A percentile compares a stretch with the other conserved stretches of the same genome.
These are phyloP conservation scores for Wakefieldia striispora DNA, from an alignment of 768 basidiomycete species.

Conservation along the genomic window DNA sequence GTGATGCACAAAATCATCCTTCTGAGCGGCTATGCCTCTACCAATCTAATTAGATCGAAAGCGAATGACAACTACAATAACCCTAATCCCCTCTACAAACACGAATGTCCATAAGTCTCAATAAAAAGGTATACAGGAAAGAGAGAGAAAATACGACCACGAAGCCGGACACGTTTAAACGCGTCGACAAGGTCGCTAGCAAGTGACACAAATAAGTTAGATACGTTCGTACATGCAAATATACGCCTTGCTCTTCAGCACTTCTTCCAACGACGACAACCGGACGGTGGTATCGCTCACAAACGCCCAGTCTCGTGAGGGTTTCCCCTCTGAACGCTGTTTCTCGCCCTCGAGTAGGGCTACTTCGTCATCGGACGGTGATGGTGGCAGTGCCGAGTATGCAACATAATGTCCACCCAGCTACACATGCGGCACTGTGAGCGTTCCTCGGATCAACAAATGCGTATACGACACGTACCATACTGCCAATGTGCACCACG, in stretches of 20 bases:
- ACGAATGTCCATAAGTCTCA: no score
- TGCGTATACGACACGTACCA: constrained; percentile 49
- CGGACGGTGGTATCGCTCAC: constrained; percentile 90
- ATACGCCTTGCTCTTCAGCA: constrained; percentile 88
- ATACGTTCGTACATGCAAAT: constrained; percentile 89
- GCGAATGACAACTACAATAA: neutral
- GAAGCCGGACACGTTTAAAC: neutral
- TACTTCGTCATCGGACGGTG: constrained; percentile 17
- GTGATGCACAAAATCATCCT: neutral
- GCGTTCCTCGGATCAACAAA: neutral
- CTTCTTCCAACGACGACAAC: constrained; percentile 79
- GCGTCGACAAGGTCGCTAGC: neutral
- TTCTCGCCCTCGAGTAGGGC: constrained; percentile 11
- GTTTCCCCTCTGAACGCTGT: constrained; percentile 1
- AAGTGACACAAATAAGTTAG: constrained; percentile 27
- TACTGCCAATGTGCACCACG: constrained; percentile 83
- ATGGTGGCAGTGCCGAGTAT: constrained; percentile 68
- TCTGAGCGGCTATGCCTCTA: neutral
- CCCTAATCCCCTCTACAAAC: neutral
- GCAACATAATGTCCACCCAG: constrained; percentile 89
- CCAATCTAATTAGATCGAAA: constrained; percentile 4
- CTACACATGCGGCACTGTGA: constrained; percentile 36
- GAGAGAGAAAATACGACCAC: neutral
- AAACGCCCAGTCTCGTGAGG: constrained; percentile 76
- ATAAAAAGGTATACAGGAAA: neutral